Base-by-base conservation (phyloP, 352 stramenopile species). In the Phytophthora fragariae region DNA sequence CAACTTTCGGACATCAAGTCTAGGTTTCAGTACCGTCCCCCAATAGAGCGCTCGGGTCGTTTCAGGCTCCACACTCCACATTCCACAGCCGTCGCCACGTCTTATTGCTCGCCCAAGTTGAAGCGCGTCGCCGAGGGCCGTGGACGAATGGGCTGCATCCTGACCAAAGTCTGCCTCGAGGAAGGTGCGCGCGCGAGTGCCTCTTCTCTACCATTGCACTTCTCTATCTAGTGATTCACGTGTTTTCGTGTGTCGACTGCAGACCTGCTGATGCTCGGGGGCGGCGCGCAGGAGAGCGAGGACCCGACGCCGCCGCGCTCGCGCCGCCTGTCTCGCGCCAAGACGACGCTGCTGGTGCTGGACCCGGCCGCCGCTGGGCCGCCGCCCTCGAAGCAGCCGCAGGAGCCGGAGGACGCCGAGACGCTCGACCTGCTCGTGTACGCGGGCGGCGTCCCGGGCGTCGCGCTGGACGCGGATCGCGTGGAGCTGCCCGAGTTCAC, bases 401-500 rank as follows among this genome's bases (percentile, higher is more conserved):
- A 35, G 58, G 21, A 46, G 24, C 39, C 72, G 49, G 12, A 37
- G 35, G 39, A 75, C 55, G 31, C 65, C 58, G 41, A 31, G 54
- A 71, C 46, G 27, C 70, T 29, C 49, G 57, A 52, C 29, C 7
- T 57, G n/a, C 19, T 79, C 3, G 65, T 81, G 27, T 88, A 90
- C 69, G 88, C 85, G 11, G 88, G 88, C 33, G 88, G 88, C 60
- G 79, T 95, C 41, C 86, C 88, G 9, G 88, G 86, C 27, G 79
- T 89, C 1, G 88, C 88, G 14, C 72, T 95, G 29, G 83, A 91
- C 58, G 81, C 76, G 19, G 77, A 84, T 19, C 70, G 76, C 19
- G 84, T 88, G 12, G 85, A 92, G 31, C 75, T 85, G 35, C 65
- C 82, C 4, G 81, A 91, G 72, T 95, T 90, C 56, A 95, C 88